Evolutionary conservation across 78 protist genomes (phyloP).

Genomic region (Dictyostelium firmibasis): DNA sequence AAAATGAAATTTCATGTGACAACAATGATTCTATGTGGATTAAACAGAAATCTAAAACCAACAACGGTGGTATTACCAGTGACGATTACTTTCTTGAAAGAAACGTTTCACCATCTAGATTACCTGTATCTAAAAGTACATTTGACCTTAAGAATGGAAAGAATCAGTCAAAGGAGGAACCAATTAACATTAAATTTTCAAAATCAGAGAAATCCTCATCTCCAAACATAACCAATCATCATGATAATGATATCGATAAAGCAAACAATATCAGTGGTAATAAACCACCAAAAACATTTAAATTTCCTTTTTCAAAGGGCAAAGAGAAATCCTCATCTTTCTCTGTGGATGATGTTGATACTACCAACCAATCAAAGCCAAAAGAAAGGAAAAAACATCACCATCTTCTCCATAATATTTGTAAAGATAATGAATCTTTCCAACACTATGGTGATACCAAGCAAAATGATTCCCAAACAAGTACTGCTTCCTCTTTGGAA

Average conservation of each 20-base stretch:
- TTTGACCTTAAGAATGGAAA: conserved; percentile 16
- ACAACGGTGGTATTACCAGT: background rate
- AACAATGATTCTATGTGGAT: conserved; percentile 40
- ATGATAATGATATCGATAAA: too few relatives aligned
- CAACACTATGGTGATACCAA: background rate
- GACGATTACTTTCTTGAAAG: background rate
- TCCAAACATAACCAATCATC: background rate
- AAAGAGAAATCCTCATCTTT: background rate
- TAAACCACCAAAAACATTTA: background rate
- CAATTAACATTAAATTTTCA: conserved; percentile 4
- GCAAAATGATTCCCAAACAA: background rate
- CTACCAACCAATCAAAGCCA: background rate
- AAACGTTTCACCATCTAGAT: background rate
- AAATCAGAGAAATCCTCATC: background rate
- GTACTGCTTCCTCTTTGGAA: background rate
- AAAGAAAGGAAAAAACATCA: background rate
- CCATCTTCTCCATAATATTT: too few relatives aligned
- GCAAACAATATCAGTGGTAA: too few relatives aligned
- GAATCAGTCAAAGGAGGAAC: background rate
- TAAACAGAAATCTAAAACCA: background rate
- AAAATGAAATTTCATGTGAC: background rate
- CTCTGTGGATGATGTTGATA: background rate
- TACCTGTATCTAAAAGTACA: conserved; percentile 43
- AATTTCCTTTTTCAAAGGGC: background rate
- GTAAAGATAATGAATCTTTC: background rate